Percentiles rank a stretch among this genome's conserved stretches.
Conservation (phyloP, 208 protist species). For the Acanthamoeba triangularis region DNA sequence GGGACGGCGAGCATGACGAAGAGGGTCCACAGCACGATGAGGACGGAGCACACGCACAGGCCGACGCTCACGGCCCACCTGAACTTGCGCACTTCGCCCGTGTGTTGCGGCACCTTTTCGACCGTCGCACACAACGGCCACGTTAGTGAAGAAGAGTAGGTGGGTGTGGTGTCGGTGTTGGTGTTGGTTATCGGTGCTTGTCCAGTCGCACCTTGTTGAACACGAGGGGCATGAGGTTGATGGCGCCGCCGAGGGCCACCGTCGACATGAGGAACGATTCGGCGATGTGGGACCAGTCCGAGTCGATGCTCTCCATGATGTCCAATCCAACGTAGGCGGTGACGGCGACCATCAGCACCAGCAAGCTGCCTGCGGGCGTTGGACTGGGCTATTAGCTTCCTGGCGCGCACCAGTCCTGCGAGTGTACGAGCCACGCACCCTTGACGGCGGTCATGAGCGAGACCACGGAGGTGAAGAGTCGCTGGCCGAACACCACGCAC, state of each 20-base stretch:
- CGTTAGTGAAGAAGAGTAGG: not conserved
- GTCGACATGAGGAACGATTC: constrained; percentile 88
- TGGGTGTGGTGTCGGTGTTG: not conserved
- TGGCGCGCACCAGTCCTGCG: not conserved
- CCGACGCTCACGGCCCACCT: constrained; percentile 62
- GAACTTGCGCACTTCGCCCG: constrained; percentile 66
- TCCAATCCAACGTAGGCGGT: constrained; percentile 81
- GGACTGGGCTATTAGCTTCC: not conserved
- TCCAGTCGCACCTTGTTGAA: constrained; percentile 78
- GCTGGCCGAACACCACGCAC: constrained; percentile 30
- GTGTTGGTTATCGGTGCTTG: too few relatives aligned
- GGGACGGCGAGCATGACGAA: constrained; percentile 87
- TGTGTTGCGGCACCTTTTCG: not conserved
- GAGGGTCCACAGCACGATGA: constrained; percentile 88
- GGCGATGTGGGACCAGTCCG: constrained; percentile 84
- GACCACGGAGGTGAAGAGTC: constrained; percentile 33
- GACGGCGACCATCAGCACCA: constrained; percentile 86
- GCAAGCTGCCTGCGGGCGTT: constrained; percentile 48
- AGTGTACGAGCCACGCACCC: constrained; percentile 51
- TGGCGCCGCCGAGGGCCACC: constrained; percentile 85
- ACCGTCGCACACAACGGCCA: not conserved
- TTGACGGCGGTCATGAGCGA: constrained; percentile 48
- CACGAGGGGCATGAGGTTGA: constrained; percentile 85
- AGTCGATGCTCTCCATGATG: constrained; percentile 65
- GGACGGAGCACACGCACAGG: constrained; percentile 80